A percentile compares a stretch with the other conserved stretches of the same genome.
These are phyloP conservation scores for Aquilaria agallochum DNA, from an alignment of 441 rosid genomes.

Conservation along the genomic window DNA sequence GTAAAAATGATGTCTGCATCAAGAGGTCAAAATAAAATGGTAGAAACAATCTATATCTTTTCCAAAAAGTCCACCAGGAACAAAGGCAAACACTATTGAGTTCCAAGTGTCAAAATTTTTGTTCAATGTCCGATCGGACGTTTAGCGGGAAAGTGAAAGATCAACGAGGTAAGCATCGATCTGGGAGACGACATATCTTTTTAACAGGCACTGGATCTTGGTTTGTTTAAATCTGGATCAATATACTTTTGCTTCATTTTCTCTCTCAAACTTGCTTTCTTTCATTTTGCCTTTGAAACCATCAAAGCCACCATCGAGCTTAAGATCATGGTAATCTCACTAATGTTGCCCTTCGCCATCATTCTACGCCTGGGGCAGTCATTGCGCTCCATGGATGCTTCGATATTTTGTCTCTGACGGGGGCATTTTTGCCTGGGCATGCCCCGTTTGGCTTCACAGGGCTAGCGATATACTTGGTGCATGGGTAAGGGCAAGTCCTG, in stretches of 20 bases:
- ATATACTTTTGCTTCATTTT: too few species aligned
- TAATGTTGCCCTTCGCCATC: constrained; percentile 63
- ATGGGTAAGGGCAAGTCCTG: constrained; percentile 58
- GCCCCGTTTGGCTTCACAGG: constrained; percentile 64
- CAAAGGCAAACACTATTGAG: constrained; percentile 66
- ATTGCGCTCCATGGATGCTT: constrained; percentile 68
- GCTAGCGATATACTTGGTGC: constrained; percentile 49
- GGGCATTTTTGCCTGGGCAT: constrained; percentile 60
- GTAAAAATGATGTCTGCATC: constrained; percentile 66
- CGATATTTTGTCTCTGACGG: constrained; percentile 65
- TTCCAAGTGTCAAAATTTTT: constrained; percentile 69
- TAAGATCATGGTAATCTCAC: constrained; percentile 38
- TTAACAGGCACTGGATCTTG: too few species aligned
- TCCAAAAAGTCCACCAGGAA: constrained; percentile 28
- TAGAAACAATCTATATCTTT: constrained; percentile 54
- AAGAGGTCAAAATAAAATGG: constrained; percentile 41
- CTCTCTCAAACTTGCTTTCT: too few species aligned
- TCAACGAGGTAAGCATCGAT: constrained; percentile 48
- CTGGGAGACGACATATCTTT: too few species aligned
- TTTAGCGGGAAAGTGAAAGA: constrained; percentile 28
- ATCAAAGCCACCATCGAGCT: too few species aligned
- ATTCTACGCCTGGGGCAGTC: constrained; percentile 40
- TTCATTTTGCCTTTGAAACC: too few species aligned
- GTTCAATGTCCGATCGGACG: constrained; percentile 39
- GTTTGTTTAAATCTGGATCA: too few species aligned